These are phyloP conservation scores for Sclerospora graminicola DNA, from an alignment of 352 stramenopile species.

Conservation along the genomic window DNA sequence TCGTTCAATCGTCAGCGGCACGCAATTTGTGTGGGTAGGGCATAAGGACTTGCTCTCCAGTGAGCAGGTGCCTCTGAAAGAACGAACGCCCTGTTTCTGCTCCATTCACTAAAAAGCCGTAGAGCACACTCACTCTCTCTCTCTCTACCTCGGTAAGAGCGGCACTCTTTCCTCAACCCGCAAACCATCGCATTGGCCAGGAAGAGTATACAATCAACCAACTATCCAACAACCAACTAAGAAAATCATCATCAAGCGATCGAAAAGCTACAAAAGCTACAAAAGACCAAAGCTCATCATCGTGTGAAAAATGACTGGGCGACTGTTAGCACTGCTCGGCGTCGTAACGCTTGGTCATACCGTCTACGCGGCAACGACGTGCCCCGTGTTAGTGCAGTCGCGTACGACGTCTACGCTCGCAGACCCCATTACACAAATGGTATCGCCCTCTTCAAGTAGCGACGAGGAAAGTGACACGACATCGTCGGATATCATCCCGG, in stretches of 20 bases:
- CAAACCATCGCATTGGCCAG: no score
- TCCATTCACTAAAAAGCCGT: not conserved
- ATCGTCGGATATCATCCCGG: slow-evolving; percentile 5
- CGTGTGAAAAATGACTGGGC: slow-evolving; percentile 11
- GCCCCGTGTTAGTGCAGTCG: slow-evolving; percentile 52
- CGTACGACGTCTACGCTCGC: slow-evolving; percentile 46
- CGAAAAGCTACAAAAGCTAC: no score
- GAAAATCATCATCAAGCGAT: no score
- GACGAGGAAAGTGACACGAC: slow-evolving; percentile 20
- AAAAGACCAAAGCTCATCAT: no score
- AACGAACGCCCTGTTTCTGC: no score
- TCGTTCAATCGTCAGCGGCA: slow-evolving; percentile 15
- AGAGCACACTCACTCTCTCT: slow-evolving; percentile 10
- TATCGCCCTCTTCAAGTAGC: slow-evolving; percentile 16
- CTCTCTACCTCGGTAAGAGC: slow-evolving; percentile 10
- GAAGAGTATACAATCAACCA: no score
- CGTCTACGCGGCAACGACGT: slow-evolving; percentile 29
- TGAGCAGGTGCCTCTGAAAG: no score
- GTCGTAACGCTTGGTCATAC: slow-evolving; percentile 18
- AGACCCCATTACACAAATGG: slow-evolving; percentile 39
- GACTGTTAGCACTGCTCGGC: slow-evolving; percentile 20
- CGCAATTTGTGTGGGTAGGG: slow-evolving; percentile 11
- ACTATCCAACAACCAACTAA: no score
- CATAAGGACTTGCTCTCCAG: slow-evolving; percentile 1
- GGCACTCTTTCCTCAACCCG: no score